Evolutionary conservation across 1,284 basidiomycete species (phyloP).

Genomic region (Tilletia indica): DNA sequence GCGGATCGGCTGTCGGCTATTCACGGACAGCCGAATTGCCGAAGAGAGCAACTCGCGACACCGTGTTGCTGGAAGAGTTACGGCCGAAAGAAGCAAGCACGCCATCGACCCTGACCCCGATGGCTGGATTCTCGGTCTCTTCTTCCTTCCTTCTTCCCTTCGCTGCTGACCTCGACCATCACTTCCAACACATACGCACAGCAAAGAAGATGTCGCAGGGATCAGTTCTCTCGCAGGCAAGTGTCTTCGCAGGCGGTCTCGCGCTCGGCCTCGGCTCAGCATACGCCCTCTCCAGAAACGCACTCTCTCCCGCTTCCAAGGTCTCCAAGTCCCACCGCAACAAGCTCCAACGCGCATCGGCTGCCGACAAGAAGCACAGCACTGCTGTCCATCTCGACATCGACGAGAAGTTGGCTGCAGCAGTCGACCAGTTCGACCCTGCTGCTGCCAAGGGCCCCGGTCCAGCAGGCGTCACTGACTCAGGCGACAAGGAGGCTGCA

Average conservation of each 20-base stretch:
- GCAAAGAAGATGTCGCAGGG: neutral
- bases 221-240: conserved; percentile 6
- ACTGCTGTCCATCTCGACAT: neutral
- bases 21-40: too few species aligned
- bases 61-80: too few species aligned
- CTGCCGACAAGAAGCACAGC: neutral
- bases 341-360: conserved; percentile 22
- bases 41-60: too few species aligned
- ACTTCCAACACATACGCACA: neutral
- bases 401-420: neutral
- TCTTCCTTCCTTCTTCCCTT: neutral
- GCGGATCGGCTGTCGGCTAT: too few species aligned
- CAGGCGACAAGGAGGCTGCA: conserved; percentile 28
- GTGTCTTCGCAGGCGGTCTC: conserved; percentile 50
- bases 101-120: too few species aligned
- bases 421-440: conserved; percentile 39
- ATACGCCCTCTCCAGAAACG: conserved; percentile 40
- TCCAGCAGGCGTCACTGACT: conserved; percentile 23
- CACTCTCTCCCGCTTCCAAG: conserved; percentile 44
- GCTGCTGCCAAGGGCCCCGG: conserved; percentile 37
- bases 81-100: too few species aligned
- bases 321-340: conserved; percentile 39
- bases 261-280: conserved; percentile 46
- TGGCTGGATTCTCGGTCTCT: neutral
- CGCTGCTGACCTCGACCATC: neutral